These are phyloP conservation scores for Agrocybe pediades DNA, from an alignment of 768 basidiomycete genomes.

Conservation along the genomic window DNA sequence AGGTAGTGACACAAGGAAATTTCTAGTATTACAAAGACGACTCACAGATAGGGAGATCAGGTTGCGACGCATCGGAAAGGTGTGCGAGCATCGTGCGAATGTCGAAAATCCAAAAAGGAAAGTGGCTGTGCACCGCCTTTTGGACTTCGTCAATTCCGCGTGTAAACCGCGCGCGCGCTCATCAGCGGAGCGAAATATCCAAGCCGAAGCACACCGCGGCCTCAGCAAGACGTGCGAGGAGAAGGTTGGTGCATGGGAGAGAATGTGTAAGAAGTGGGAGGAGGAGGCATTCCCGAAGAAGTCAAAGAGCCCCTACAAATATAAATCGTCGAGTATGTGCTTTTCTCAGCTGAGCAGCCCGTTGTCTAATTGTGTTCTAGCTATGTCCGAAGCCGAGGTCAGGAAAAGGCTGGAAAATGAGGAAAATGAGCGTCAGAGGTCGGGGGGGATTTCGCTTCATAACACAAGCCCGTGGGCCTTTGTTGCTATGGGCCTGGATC, in stretches of 20 bases:
- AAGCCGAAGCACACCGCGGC: neutral
- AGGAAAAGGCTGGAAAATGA: neutral
- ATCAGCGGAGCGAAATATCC: neutral
- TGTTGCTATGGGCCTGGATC: neutral
- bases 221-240: neutral
- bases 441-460: neutral
- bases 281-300: neutral
- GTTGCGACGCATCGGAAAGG: too few relatives aligned
- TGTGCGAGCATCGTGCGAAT: too few relatives aligned
- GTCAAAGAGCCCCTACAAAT: neutral
- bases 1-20: too few relatives aligned
- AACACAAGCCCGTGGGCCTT: neutral
- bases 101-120: too few relatives aligned
- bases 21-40: too few relatives aligned
- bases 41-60: too few relatives aligned
- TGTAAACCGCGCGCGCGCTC: too few relatives aligned
- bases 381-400: neutral
- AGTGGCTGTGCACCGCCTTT: too few relatives aligned
- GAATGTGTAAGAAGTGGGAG: constrained; percentile 4
- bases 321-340: neutral
- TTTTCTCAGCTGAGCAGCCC: neutral
- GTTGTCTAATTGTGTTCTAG: neutral
- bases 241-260: neutral
- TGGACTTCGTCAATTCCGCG: too few relatives aligned
- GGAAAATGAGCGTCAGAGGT: neutral